Percentiles rank a stretch among this genome's conserved stretches.
These are phyloP conservation scores for Malus fusca DNA, from an alignment of 306 rosid genomes.

Conservation along the genomic window DNA sequence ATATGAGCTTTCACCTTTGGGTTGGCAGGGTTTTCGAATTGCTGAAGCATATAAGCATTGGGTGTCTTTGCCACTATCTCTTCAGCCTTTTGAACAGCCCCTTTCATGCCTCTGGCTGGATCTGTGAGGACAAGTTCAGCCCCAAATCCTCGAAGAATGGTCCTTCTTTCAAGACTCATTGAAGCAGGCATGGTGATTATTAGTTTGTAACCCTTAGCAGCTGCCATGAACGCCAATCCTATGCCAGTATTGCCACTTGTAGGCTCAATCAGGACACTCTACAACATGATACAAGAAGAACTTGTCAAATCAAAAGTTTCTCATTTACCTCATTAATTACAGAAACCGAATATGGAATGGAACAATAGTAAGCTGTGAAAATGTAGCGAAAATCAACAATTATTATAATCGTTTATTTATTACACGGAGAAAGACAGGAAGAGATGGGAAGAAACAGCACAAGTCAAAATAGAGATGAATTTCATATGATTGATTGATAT, in stretches of 20 bases:
- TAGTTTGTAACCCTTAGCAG: conserved; percentile 83
- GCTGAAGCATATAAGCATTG: conserved; percentile 74
- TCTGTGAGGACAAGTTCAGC: conserved; percentile 86
- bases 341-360: not conserved
- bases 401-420: not conserved
- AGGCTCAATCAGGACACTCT: conserved; percentile 84
- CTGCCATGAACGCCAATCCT: conserved; percentile 88
- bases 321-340: not conserved
- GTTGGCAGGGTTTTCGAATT: conserved; percentile 87
- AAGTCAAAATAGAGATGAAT: not conserved
- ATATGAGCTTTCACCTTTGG: conserved; percentile 48
- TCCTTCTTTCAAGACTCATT: conserved; percentile 88
- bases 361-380: not conserved
- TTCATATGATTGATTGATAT: not conserved
- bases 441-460: not conserved
- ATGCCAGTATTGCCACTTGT: conserved; percentile 93
- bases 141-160: conserved; percentile 78
- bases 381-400: not conserved
- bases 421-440: not conserved
- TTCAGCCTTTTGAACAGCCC: conserved; percentile 83
- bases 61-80: conserved; percentile 70
- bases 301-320: conserved; percentile 9
- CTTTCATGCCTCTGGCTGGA: conserved; percentile 89
- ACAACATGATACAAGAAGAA: conserved; percentile 17
- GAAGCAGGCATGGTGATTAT: conserved; percentile 86